A percentile compares a stretch with the other conserved stretches of the same genome.
phyloP scores from a whole-genome alignment of 805 yeast genomes.

The Nakazawaea sp. region DNA sequence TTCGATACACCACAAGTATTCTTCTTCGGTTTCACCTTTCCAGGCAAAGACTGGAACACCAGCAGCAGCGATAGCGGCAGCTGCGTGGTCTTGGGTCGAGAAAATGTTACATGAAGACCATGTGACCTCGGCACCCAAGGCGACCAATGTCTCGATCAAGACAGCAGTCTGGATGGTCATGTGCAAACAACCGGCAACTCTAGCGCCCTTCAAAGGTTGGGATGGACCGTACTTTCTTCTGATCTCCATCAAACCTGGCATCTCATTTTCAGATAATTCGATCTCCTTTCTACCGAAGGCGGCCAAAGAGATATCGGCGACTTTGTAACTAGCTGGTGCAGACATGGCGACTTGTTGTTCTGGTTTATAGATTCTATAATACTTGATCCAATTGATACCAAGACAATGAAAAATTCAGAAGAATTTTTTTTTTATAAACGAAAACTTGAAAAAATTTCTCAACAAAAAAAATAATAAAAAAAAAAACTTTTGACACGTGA shows the following conservation, averaged over 20 bases:
- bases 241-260: conserved; percentile 99
- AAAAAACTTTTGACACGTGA: not conserved
- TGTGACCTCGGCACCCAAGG: conserved; percentile 98
- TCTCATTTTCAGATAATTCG: conserved; percentile 97
- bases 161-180: conserved; percentile 99
- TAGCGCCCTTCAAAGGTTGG: conserved; percentile 97
- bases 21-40: conserved; percentile 99
- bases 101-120: conserved; percentile 99
- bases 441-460: not conserved
- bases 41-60: conserved; percentile 99
- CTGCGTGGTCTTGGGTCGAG: conserved; percentile 99
- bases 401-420: too few relatives aligned
- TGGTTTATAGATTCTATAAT: too few relatives aligned
- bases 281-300: conserved; percentile 99
- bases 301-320: conserved; percentile 96
- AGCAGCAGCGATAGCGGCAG: conserved; percentile 98
- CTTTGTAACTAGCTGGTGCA: conserved; percentile 77
- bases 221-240: conserved; percentile 85
- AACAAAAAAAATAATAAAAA: not conserved
- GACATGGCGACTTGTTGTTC: conserved; percentile 36
- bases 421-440: not conserved
- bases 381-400: too few relatives aligned
- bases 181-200: conserved; percentile 98
- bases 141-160: conserved; percentile 92
- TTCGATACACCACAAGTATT: conserved; percentile 98